Percentiles rank a stretch among this genome's conserved stretches.
These are phyloP conservation scores for Chenopodium suecicum DNA, from an alignment of 148 eudicot species.

Conservation along the genomic window DNA sequence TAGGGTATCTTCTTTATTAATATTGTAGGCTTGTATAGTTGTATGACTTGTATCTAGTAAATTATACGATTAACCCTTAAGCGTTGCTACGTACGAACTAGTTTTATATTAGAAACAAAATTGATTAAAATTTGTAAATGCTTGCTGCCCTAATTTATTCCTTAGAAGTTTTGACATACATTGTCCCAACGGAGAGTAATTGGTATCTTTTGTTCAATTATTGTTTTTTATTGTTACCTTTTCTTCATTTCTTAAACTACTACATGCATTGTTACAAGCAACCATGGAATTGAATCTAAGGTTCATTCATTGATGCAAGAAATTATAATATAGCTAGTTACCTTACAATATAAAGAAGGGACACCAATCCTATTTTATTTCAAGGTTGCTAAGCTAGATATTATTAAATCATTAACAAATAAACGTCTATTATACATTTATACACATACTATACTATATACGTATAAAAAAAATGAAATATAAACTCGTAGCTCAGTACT, in stretches of 20 bases:
- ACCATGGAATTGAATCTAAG: too few species aligned
- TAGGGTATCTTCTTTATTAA: too few species aligned
- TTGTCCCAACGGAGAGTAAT: too few species aligned
- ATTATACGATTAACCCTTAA: too few species aligned
- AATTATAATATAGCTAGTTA: background rate
- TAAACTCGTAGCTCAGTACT: background rate
- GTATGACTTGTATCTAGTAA: too few species aligned
- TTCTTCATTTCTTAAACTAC: background rate
- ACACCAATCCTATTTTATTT: background rate
- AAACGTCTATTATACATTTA: too few species aligned
- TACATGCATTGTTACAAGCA: background rate
- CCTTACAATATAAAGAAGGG: background rate
- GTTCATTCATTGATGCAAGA: background rate
- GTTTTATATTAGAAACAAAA: too few species aligned
- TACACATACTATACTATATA: background rate
- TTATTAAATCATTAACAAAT: background rate
- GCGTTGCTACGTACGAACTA: too few species aligned
- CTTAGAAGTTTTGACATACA: too few species aligned
- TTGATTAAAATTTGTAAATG: too few species aligned
- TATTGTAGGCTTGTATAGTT: too few species aligned
- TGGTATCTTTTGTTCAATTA: background rate
- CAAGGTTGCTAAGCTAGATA: background rate
- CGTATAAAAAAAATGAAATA: background rate
- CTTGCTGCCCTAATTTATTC: too few species aligned
- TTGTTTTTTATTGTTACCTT: background rate